These are phyloP conservation scores for Apiotrichum gracile DNA, from an alignment of 1,284 basidiomycete genomes.

Conservation along the genomic window DNA sequence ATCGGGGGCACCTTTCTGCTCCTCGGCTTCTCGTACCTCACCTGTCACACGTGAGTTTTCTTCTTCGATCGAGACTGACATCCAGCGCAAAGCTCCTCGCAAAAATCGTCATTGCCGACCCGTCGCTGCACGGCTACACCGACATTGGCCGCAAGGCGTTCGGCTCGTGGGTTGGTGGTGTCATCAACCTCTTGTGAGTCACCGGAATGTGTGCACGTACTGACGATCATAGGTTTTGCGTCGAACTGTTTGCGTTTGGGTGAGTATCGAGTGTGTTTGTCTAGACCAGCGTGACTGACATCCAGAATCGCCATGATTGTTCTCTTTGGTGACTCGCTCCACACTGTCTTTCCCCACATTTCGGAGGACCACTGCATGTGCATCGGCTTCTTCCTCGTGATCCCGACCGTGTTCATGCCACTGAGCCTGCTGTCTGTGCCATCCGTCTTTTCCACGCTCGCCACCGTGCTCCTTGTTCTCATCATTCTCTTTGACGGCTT, in stretches of 20 bases:
- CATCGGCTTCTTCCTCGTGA: slow-evolving; percentile 63
- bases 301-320: slow-evolving; percentile 74
- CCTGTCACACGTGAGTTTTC: slow-evolving; percentile 73
- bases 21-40: slow-evolving; percentile 68
- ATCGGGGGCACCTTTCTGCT: slow-evolving; percentile 67
- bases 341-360: slow-evolving; percentile 62
- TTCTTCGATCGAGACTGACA: too few relatives aligned
- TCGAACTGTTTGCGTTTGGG: slow-evolving; percentile 66
- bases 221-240: slow-evolving; percentile 56
- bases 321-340: slow-evolving; percentile 76
- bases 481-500: slow-evolving; percentile 83
- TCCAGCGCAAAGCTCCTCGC: slow-evolving; percentile 76
- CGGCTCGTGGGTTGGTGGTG: slow-evolving; percentile 58
- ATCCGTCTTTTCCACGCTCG: slow-evolving; percentile 75
- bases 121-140: slow-evolving; percentile 69
- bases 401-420: slow-evolving; percentile 78
- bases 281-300: not conserved
- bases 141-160: slow-evolving; percentile 85
- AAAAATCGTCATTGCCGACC: slow-evolving; percentile 63
- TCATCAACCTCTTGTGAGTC: slow-evolving; percentile 40
- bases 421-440: slow-evolving; percentile 76
- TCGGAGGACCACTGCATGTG: slow-evolving; percentile 69
- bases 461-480: slow-evolving; percentile 66
- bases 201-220: not conserved
- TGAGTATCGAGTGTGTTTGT: slow-evolving; percentile 6